Evolutionary conservation across 2,329 filamentous ascomycete genomes (phyloP), one percentile per base, ranked within the genome.

Genomic region (Fusarium camptoceras): DNA sequence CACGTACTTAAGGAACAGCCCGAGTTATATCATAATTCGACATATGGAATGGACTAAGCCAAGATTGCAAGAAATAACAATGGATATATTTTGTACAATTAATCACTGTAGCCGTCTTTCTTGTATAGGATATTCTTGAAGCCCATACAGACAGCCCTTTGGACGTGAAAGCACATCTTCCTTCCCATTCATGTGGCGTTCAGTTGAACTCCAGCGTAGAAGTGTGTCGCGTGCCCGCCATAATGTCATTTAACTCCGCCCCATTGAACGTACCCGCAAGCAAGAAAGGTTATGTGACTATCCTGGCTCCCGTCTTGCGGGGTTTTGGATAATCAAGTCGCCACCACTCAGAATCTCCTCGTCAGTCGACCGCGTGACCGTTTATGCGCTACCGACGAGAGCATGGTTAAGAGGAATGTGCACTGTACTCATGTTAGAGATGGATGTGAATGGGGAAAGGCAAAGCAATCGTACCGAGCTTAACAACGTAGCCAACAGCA

Each of bases 401-500:
- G 91, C 88, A 79, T 91, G 89, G 85, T 91, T 91, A 70, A 92
- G 86, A 68, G 89, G 89, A 50, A 91, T 90, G 79, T 91, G 89
- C 70, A 91, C 87, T 90, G 28, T 16, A 12, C n/a, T 47, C 9
- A n/a, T 48, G 61, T 73, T 59, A 74, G 59, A 46, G 41, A 47
- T 39, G 42, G 34, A 2, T 39, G 28, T 18, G 9, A 12, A 28
- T 20, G 7, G n/a, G 43, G 8, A 31, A n/a, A 27, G 22, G 18
- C n/a, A 25, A 53, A 28, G 20, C 10, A 14, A 71, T 53, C 86
- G 51, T 83, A 90, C 88, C 89, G 76, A 92, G 84, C 85, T 92
- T 91, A 77, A 92, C 88, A 68, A 92, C 80, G 81, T 91, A 92
- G 68, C 89, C 89, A 61, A 91, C 89, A 49, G 88, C 87, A 68